These are phyloP conservation scores for Helotiales sp. DNA, from an alignment of 2,329 filamentous ascomycete genomes.

Conservation along the genomic window DNA sequence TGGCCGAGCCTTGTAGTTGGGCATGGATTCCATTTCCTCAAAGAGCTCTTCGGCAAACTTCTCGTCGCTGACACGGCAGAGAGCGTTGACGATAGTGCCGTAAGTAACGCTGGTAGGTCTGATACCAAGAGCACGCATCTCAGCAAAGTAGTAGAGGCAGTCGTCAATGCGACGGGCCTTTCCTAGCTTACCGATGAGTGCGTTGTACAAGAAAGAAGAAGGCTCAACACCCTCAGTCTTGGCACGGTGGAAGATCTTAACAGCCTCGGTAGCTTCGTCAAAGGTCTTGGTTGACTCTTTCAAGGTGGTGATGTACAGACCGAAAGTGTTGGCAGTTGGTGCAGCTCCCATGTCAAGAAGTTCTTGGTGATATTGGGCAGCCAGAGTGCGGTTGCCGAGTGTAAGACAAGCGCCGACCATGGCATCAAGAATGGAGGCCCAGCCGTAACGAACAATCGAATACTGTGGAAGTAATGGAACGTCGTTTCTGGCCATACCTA, in stretches of 20 bases:
- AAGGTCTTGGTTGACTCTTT: slow-evolving; percentile 98
- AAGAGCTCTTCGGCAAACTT: slow-evolving; percentile 97
- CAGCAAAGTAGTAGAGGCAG: slow-evolving; percentile 95
- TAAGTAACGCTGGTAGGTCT: slow-evolving; percentile 97
- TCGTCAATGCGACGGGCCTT: slow-evolving; percentile 98
- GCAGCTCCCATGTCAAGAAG: slow-evolving; percentile 86
- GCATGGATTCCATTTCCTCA: slow-evolving; percentile 98
- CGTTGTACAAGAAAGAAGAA: slow-evolving; percentile 97
- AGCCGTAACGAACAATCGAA: slow-evolving; percentile 86
- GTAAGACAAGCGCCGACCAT: slow-evolving; percentile 93
- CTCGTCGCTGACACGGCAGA: slow-evolving; percentile 96
- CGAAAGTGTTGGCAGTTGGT: slow-evolving; percentile 95
- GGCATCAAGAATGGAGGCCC: slow-evolving; percentile 93
- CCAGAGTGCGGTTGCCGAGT: slow-evolving; percentile 75
- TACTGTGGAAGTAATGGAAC: slow-evolving; percentile 84
- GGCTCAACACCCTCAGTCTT: slow-evolving; percentile 93
- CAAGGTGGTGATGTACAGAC: slow-evolving; percentile 97
- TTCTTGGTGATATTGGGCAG: slow-evolving; percentile 87
- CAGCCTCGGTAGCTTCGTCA: slow-evolving; percentile 93
- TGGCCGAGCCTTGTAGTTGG: slow-evolving; percentile 96
- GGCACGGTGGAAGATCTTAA: slow-evolving; percentile 95
- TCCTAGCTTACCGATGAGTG: slow-evolving; percentile 94
- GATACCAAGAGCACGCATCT: slow-evolving; percentile 92
- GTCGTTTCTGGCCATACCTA: slow-evolving; percentile 86
- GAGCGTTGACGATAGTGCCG: slow-evolving; percentile 94